Conservation (phyloP, 768 basidiomycete genomes). For the Kwoniella dejecticola region DNA sequence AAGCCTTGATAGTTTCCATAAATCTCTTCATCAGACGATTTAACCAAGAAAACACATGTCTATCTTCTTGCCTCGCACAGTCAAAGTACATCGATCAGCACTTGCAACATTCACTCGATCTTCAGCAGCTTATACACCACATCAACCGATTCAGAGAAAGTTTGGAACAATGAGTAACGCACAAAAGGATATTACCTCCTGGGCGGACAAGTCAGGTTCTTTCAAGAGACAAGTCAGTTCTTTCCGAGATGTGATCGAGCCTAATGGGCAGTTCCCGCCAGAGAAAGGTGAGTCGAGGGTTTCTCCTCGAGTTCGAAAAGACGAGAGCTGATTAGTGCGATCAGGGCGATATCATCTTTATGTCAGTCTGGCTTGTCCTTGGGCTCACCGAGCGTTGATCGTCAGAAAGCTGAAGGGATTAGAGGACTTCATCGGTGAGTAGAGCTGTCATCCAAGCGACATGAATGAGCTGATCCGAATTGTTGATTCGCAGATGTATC, state of each 20-base stretch:
- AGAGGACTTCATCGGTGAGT: slow-evolving; percentile 76
- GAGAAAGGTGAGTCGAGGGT: slow-evolving; percentile 67
- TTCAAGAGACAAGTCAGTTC: slow-evolving; percentile 65
- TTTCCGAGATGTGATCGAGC: slow-evolving; percentile 64
- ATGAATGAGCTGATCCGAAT: too few relatives aligned
- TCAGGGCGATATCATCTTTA: slow-evolving; percentile 88
- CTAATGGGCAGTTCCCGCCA: slow-evolving; percentile 67
- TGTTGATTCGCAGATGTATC: slow-evolving; percentile 64
- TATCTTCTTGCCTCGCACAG: neutral
- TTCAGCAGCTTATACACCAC: neutral
- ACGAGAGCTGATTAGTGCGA: neutral
- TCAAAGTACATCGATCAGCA: neutral
- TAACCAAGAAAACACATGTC: neutral
- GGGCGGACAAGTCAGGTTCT: slow-evolving; percentile 65
- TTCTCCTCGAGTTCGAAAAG: neutral
- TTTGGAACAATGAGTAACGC: slow-evolving; percentile 15
- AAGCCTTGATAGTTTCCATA: too few relatives aligned
- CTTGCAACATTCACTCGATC: neutral
- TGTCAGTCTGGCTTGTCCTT: slow-evolving; percentile 77
- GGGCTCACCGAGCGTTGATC: slow-evolving; percentile 91
- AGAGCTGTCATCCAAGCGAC: too few relatives aligned
- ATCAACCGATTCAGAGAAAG: neutral
- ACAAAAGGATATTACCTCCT: slow-evolving; percentile 59
- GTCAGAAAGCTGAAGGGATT: slow-evolving; percentile 88
- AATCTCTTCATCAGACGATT: too few relatives aligned